Evolutionary conservation across 768 basidiomycete genomes (phyloP).

Genomic region (Hygrocybe punicea): DNA sequence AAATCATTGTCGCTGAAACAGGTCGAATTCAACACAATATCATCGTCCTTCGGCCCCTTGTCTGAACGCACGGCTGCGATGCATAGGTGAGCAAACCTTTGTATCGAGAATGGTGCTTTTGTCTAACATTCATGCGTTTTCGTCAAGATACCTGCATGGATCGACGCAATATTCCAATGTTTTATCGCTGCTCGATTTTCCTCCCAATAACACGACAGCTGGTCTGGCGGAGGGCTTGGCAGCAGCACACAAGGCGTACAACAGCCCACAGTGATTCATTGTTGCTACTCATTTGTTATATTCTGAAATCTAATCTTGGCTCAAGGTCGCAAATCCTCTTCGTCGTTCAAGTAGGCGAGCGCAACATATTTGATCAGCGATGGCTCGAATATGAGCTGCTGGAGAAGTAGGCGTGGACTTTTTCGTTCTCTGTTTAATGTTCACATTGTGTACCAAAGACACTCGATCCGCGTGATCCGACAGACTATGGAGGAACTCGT

Average conservation of each 20-base stretch:
- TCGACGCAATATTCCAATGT: conserved; percentile 65
- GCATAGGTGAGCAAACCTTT: conserved; percentile 57
- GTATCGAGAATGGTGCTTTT: not conserved
- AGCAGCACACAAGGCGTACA: conserved; percentile 75
- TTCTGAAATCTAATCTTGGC: not conserved
- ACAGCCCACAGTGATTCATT: conserved; percentile 44
- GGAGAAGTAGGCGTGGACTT: conserved; percentile 53
- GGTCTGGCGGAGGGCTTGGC: conserved; percentile 76
- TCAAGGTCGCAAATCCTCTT: conserved; percentile 63
- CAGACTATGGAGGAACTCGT: conserved; percentile 73
- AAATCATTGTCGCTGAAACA: conserved; percentile 65
- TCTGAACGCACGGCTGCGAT: conserved; percentile 65
- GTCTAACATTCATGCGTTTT: conserved; percentile 6
- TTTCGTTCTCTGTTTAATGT: not conserved
- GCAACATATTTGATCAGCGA: conserved; percentile 94
- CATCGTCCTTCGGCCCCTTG: conserved; percentile 82
- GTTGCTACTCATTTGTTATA: not conserved
- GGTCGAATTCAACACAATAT: conserved; percentile 98
- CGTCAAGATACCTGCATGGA: conserved; percentile 58
- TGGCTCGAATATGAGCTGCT: conserved; percentile 84
- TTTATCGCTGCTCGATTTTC: conserved; percentile 60
- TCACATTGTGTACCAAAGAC: conserved; percentile 30
- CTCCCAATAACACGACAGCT: conserved; percentile 65
- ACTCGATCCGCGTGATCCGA: conserved; percentile 70
- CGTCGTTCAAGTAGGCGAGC: conserved; percentile 81